Conservation (phyloP, 2,329 filamentous ascomycete genomes). For the Microsporum ferrugineum region DNA sequence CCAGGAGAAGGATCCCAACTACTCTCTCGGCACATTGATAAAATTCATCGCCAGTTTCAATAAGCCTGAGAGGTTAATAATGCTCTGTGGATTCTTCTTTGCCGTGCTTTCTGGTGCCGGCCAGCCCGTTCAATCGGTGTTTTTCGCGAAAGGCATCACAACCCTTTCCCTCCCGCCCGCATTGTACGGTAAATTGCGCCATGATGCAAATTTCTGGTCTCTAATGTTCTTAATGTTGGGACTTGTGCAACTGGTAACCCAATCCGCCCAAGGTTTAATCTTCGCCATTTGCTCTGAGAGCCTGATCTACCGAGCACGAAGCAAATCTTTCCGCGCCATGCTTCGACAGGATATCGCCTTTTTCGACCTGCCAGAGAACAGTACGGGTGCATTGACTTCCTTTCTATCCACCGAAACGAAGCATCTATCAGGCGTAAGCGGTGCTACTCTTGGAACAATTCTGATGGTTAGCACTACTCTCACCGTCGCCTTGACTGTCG, state of each 20-base stretch:
- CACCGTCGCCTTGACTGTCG: slow-evolving; percentile 57
- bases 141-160: slow-evolving; percentile 81
- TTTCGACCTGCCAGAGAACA: slow-evolving; percentile 84
- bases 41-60: slow-evolving; percentile 76
- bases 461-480: slow-evolving; percentile 71
- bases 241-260: slow-evolving; percentile 59
- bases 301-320: slow-evolving; percentile 70
- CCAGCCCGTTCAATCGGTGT: slow-evolving; percentile 64
- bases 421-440: slow-evolving; percentile 75
- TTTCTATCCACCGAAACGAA: slow-evolving; percentile 86
- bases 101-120: slow-evolving; percentile 68
- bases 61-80: slow-evolving; percentile 54
- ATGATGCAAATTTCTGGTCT: slow-evolving; percentile 73
- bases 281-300: slow-evolving; percentile 82
- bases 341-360: slow-evolving; percentile 86
- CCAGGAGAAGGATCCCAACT: slow-evolving; percentile 44
- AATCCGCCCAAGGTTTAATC: slow-evolving; percentile 55
- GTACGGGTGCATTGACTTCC: slow-evolving; percentile 73
- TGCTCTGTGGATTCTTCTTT: slow-evolving; percentile 62
- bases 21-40: slow-evolving; percentile 63
- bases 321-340: slow-evolving; percentile 73
- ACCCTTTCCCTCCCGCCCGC: slow-evolving; percentile 49
- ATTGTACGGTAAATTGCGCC: slow-evolving; percentile 48
- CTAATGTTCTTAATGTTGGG: slow-evolving; percentile 82
- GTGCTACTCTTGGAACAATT: slow-evolving; percentile 76